phyloP scores from a whole-genome alignment of 2,329 filamentous ascomycete genomes.

The Colletotrichum liaoningense region DNA sequence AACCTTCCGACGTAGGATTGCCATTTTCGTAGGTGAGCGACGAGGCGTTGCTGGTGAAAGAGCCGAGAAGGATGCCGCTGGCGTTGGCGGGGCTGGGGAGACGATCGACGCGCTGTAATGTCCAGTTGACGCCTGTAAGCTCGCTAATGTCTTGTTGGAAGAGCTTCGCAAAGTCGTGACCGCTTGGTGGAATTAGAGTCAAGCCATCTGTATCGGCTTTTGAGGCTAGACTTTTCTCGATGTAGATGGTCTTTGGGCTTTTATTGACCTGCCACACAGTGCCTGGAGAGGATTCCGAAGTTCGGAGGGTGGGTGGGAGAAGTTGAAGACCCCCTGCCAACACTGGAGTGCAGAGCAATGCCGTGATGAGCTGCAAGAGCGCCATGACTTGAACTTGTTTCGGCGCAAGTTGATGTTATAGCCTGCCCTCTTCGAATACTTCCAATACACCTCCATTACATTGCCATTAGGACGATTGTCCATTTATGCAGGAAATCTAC shows the following conservation, averaged over 20 bases:
- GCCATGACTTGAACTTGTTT: neutral
- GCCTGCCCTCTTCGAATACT: neutral
- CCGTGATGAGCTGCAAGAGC: neutral
- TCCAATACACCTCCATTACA: neutral
- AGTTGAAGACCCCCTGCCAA: constrained; percentile 17
- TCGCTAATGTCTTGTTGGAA: constrained; percentile 57
- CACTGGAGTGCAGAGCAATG: neutral
- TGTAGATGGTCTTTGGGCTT: constrained; percentile 49
- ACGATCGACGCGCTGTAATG: constrained; percentile 49
- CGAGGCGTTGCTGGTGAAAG: constrained; percentile 39
- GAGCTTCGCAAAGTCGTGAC: constrained; percentile 58
- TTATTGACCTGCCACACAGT: neutral
- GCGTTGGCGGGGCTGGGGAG: constrained; percentile 41
- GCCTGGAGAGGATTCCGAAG: neutral
- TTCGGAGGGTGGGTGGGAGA: constrained; percentile 11
- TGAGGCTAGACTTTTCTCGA: constrained; percentile 51
- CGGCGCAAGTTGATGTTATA: neutral
- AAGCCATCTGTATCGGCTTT: constrained; percentile 55
- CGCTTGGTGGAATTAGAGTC: constrained; percentile 63
- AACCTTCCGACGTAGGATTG: constrained; percentile 59
- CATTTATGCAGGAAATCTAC: neutral
- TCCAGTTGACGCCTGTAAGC: constrained; percentile 54
- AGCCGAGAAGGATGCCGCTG: constrained; percentile 56
- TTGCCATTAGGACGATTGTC: neutral
- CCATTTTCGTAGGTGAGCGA: constrained; percentile 60